These are phyloP conservation scores for Xerophyta viscosa DNA, from an alignment of 106 monocot species.

Conservation along the genomic window DNA sequence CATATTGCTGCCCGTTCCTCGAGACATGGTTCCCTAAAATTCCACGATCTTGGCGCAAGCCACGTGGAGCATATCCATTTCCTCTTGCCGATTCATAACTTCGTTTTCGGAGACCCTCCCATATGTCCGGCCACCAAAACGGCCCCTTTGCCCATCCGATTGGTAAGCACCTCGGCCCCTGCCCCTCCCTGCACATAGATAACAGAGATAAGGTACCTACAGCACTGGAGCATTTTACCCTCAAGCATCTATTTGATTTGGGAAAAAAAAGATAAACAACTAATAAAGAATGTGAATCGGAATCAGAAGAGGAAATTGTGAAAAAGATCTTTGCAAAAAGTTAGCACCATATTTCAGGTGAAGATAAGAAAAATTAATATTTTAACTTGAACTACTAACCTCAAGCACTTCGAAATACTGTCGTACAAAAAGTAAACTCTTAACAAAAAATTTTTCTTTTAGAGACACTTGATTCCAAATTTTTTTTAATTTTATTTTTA, in stretches of 20 bases:
- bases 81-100: constrained; percentile 16
- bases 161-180: constrained; percentile 31
- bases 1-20: constrained; percentile 10
- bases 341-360: too few relatives aligned
- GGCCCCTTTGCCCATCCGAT: constrained; percentile 24
- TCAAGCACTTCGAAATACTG: too few relatives aligned
- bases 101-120: constrained; percentile 6
- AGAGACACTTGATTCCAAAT: too few relatives aligned
- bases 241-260: background rate
- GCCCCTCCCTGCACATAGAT: constrained; percentile 17
- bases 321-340: too few relatives aligned
- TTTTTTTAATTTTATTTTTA: too few relatives aligned
- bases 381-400: too few relatives aligned
- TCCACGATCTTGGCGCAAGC: constrained; percentile 29
- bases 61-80: constrained; percentile 27
- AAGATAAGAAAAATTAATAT: too few relatives aligned
- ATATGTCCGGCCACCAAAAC: constrained; percentile 19
- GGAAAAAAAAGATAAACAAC: background rate
- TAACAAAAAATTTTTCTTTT: too few relatives aligned
- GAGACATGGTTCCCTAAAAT: constrained; percentile 12
- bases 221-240: background rate
- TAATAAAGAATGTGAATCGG: too few relatives aligned
- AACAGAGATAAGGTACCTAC: background rate
- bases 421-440: too few relatives aligned
- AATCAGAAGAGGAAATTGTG: too few relatives aligned